Base-by-base conservation (phyloP, 31 red algal species). In the Endocladia muricata region DNA sequence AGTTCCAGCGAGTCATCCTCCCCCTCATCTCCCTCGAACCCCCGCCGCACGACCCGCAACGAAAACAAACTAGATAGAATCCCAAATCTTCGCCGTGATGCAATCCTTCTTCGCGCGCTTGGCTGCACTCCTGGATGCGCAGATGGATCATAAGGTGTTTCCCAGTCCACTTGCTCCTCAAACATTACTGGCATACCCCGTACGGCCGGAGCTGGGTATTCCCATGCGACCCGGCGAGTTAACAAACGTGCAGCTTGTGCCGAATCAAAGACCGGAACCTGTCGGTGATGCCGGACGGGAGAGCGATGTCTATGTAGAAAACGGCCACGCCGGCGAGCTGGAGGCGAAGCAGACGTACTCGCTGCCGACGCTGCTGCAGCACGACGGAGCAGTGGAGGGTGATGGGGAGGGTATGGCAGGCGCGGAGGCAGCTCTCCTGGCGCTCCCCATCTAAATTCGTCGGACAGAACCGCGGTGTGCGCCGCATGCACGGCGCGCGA, bases 351-450 rank as follows among this genome's bases (percentile, higher is more conserved):
- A 3, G 19, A 67, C 34, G 61, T 6, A 21, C 30, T 36, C 21
- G 67, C 73, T 17, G 73, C 85, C 17, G 85, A 73, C 28, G 83
- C 85, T 54, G 85, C 85, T 52, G 76, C 85, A n/a, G 83, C 83
- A 19, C 74, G 47, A 73, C 68, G 85, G 1, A 88, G 44, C 48
- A 88, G 31, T 7, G 85, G 76, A 0, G 85, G 85, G 32, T 87
- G 83, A 42, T 87, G 83, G 2, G 83, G 83, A 4, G 73, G 83
- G 40, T 77, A 78, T 9, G 83, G 73, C 11, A 78, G 73, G 17
- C 83, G 72, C 23, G 74, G 83, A 1, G 83, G 83, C 33, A 87
- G 62, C 44, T 87, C 83, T 19, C 83, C 74, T 29, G 83, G 73
- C 25, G 73, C 57, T 6, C 73, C 74, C 83, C 83, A 87, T 33